phyloP scores from a whole-genome alignment of 225 moss, liverwort and hornwort species.

The Anthoceros angustus region DNA sequence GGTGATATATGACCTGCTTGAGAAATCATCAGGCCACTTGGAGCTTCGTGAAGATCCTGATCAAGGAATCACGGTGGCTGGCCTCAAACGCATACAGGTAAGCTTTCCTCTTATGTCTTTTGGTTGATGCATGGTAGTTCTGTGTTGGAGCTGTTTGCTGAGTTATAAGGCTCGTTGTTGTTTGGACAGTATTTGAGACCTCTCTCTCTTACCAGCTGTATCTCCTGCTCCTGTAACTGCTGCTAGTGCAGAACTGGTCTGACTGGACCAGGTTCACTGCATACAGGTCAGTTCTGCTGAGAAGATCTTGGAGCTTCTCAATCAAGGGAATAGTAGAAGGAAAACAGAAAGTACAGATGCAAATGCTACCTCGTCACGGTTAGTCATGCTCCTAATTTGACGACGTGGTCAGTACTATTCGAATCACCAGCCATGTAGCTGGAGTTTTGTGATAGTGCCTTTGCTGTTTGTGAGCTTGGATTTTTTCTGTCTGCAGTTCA shows the following conservation, averaged over 20 bases:
- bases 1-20: slow-evolving; percentile 75
- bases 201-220: too few species aligned
- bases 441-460: neutral
- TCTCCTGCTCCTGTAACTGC: too few species aligned
- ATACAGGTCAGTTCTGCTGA: slow-evolving; percentile 68
- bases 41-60: slow-evolving; percentile 83
- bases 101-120: neutral
- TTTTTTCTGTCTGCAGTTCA: neutral
- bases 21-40: slow-evolving; percentile 58
- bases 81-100: slow-evolving; percentile 73
- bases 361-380: slow-evolving; percentile 79
- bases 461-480: neutral
- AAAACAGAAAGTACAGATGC: slow-evolving; percentile 88
- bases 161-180: neutral
- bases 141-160: neutral
- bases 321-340: slow-evolving; percentile 68
- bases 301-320: slow-evolving; percentile 69
- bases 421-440: slow-evolving; percentile 10
- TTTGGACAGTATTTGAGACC: neutral
- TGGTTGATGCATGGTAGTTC: neutral
- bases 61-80: slow-evolving; percentile 77
- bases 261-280: neutral
- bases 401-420: neutral
- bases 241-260: too few species aligned
- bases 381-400: slow-evolving; percentile 9